phyloP scores from a whole-genome alignment of 805 yeast genomes.

The Cyberlindnera maclurae region DNA sequence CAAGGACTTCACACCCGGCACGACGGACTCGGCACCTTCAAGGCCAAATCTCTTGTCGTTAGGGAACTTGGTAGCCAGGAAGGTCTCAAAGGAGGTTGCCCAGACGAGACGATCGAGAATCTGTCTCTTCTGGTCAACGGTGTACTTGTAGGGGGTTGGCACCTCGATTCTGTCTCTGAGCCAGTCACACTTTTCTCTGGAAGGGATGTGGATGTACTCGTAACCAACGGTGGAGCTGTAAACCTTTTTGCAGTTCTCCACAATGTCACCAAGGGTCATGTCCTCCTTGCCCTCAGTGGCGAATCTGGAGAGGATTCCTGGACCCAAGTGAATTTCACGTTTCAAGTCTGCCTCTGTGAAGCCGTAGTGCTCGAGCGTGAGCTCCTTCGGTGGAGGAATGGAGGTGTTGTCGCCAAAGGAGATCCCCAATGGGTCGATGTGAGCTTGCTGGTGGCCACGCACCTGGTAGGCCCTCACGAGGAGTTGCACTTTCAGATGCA shows the following conservation, averaged over 20 bases:
- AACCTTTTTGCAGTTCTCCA: slow-evolving; percentile 69
- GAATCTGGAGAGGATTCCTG: slow-evolving; percentile 94
- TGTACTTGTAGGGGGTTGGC: slow-evolving; percentile 76
- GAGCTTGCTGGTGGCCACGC: slow-evolving; percentile 94
- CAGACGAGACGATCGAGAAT: slow-evolving; percentile 94
- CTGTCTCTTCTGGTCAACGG: slow-evolving; percentile 88
- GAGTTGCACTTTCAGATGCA: slow-evolving; percentile 92
- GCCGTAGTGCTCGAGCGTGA: slow-evolving; percentile 87
- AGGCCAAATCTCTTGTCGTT: slow-evolving; percentile 97
- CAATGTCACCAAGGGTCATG: slow-evolving; percentile 71
- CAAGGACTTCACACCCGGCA: slow-evolving; percentile 94
- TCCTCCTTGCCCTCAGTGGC: slow-evolving; percentile 52
- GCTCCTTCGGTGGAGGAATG: slow-evolving; percentile 65
- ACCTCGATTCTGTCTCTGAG: slow-evolving; percentile 93
- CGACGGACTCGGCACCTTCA: slow-evolving; percentile 96
- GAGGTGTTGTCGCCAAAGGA: slow-evolving; percentile 65
- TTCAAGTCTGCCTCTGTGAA: slow-evolving; percentile 82
- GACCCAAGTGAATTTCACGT: slow-evolving; percentile 84
- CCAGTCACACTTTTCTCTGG: slow-evolving; percentile 96
- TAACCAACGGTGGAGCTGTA: slow-evolving; percentile 89
- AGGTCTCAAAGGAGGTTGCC: slow-evolving; percentile 91
- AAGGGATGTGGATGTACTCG: slow-evolving; percentile 95
- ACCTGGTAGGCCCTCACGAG: slow-evolving; percentile 98
- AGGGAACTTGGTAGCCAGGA: slow-evolving; percentile 92
- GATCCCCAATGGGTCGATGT: slow-evolving; percentile 91